phyloP scores from a whole-genome alignment of 2,329 filamentous ascomycete species.

The Mycosphaerella arachidis region DNA sequence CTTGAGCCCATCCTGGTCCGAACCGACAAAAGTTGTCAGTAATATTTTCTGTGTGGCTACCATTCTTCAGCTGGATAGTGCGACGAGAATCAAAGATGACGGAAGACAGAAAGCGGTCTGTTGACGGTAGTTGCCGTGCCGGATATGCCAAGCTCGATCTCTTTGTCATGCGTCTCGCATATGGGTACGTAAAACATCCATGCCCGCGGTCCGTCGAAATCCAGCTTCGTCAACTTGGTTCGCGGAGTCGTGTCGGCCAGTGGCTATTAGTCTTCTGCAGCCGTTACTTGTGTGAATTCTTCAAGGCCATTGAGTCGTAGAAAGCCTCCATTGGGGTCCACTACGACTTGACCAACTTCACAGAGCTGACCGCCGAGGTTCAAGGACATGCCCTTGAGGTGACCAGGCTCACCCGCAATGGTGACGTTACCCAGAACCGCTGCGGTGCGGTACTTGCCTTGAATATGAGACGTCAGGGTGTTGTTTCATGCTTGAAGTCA shows the following conservation, averaged over 20 bases:
- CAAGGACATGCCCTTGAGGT: not conserved
- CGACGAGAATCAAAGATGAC: no score
- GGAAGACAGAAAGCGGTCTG: no score
- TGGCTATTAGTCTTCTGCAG: not conserved
- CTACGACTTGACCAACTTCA: constrained; percentile 1
- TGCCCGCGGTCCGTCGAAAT: no score
- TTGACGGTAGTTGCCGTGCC: no score
- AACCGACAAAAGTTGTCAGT: no score
- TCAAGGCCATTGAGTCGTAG: not conserved
- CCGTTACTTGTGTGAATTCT: not conserved
- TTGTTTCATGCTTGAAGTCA: constrained; percentile 20
- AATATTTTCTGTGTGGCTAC: no score
- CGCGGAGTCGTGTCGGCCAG: constrained; percentile 19
- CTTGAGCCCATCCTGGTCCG: no score
- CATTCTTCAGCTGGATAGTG: no score
- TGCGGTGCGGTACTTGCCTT: constrained; percentile 19
- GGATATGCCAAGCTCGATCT: no score
- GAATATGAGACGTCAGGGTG: constrained; percentile 16
- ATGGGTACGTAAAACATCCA: no score
- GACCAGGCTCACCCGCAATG: constrained; percentile 18
- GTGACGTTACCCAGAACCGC: constrained; percentile 26
- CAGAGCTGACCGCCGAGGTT: not conserved
- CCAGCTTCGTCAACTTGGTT: constrained; percentile 42
- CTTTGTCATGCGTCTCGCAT: no score
- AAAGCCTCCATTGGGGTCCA: not conserved